phyloP scores from a whole-genome alignment of 2,329 filamentous ascomycete genomes.

The Fusarium mangiferae region DNA sequence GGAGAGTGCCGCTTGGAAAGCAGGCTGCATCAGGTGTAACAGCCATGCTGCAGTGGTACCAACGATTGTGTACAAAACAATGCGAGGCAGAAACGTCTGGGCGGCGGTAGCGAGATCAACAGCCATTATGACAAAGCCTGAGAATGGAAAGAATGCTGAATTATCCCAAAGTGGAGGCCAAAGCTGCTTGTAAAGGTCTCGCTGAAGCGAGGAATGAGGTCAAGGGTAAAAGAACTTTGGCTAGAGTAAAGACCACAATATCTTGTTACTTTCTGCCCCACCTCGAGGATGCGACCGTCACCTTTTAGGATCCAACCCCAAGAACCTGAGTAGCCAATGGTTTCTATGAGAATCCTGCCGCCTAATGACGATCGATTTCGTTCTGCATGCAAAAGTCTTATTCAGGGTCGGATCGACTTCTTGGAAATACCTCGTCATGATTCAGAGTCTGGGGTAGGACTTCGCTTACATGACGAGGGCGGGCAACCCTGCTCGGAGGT shows the following conservation, averaged over 20 bases:
- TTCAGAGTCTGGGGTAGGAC: background rate
- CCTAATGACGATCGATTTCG: background rate
- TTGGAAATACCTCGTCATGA: background rate
- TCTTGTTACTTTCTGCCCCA: background rate
- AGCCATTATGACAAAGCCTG: background rate
- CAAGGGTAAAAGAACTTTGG: background rate
- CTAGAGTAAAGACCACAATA: background rate
- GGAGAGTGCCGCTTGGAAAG: conserved; percentile 15
- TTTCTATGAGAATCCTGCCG: background rate
- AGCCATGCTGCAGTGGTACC: conserved; percentile 17
- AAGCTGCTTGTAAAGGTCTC: background rate
- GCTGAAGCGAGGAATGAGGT: background rate
- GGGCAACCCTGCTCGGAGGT: background rate
- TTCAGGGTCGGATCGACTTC: background rate
- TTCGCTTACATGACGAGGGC: background rate
- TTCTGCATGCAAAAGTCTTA: background rate
- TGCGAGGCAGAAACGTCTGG: conserved; percentile 4
- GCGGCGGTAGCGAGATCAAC: background rate
- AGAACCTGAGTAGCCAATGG: background rate
- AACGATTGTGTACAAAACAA: conserved; percentile 7
- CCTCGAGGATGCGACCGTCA: background rate
- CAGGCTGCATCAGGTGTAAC: conserved; percentile 16
- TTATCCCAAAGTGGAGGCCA: background rate
- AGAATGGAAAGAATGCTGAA: background rate
- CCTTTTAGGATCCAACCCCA: background rate